Percentiles rank a stretch among this genome's conserved stretches.
phyloP scores from a whole-genome alignment of 352 stramenopile species.

The Globisporangium irregulare region DNA sequence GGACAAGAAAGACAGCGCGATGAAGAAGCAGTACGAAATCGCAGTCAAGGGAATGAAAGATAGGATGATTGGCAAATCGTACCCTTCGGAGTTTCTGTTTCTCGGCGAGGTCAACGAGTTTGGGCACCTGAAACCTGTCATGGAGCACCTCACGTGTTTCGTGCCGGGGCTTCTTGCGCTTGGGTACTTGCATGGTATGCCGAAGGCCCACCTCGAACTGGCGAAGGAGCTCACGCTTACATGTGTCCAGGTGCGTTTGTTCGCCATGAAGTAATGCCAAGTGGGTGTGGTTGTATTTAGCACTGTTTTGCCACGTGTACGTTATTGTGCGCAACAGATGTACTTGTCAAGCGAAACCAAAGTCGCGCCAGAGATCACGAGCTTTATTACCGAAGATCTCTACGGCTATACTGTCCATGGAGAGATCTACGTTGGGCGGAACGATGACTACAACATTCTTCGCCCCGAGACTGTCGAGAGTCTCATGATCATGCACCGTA shows the following conservation, averaged over 20 bases:
- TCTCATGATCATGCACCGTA: slow-evolving; percentile 85
- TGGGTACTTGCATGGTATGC: slow-evolving; percentile 53
- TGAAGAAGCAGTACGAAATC: slow-evolving; percentile 50
- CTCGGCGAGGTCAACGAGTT: slow-evolving; percentile 35
- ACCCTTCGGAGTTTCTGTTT: slow-evolving; percentile 38
- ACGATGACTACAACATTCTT: slow-evolving; percentile 65
- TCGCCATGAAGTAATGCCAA: background rate
- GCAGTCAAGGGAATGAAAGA: slow-evolving; percentile 49
- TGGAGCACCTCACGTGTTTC: slow-evolving; percentile 90
- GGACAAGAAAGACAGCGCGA: slow-evolving; percentile 40
- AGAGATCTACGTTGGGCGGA: slow-evolving; percentile 21
- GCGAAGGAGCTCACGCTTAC: slow-evolving; percentile 69
- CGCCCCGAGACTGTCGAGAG: slow-evolving; percentile 89
- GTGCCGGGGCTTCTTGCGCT: slow-evolving; percentile 81
- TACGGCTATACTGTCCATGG: slow-evolving; percentile 1
- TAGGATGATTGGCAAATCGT: slow-evolving; percentile 36
- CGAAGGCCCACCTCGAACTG: slow-evolving; percentile 49
- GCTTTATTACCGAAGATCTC: slow-evolving; percentile 41
- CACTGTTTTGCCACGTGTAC: background rate
- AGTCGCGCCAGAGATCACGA: slow-evolving; percentile 71
- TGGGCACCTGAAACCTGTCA: slow-evolving; percentile 31
- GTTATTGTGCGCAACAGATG: slow-evolving; percentile 35
- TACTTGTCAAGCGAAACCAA: slow-evolving; percentile 56
- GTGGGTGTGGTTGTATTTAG: background rate
- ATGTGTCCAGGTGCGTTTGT: slow-evolving; percentile 52